phyloP scores from a whole-genome alignment of 768 basidiomycete species.

The Lanmaoa rubissima region DNA sequence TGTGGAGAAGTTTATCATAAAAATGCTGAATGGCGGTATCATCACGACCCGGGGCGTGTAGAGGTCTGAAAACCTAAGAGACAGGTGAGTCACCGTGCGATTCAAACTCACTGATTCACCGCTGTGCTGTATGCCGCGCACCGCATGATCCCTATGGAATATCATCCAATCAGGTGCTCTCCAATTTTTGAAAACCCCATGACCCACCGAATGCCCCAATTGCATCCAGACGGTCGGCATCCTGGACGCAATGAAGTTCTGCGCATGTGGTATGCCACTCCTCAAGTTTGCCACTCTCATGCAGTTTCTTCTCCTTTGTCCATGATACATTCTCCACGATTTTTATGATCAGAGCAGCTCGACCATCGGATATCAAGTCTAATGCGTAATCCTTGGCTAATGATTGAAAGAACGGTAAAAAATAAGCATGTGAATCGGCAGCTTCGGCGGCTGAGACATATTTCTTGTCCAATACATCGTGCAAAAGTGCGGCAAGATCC shows the following conservation, averaged over 20 bases:
- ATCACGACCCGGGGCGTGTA: constrained; percentile 48
- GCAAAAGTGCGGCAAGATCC: constrained; percentile 84
- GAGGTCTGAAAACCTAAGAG: constrained; percentile 30
- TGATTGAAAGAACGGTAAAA: constrained; percentile 61
- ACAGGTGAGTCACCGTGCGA: background rate
- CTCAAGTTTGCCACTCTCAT: constrained; percentile 51
- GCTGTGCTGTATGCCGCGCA: constrained; percentile 63
- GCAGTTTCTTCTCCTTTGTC: constrained; percentile 75
- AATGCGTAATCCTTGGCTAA: constrained; percentile 43
- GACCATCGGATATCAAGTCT: constrained; percentile 59
- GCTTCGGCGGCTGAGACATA: constrained; percentile 60
- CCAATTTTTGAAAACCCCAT: background rate
- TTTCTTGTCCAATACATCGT: constrained; percentile 87
- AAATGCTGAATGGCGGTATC: constrained; percentile 78
- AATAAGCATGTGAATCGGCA: constrained; percentile 61
- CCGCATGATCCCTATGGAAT: constrained; percentile 53
- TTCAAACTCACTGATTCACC: constrained; percentile 44
- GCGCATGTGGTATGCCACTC: constrained; percentile 68
- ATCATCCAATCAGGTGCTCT: background rate
- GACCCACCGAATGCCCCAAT: constrained; percentile 73
- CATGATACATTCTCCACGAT: constrained; percentile 83
- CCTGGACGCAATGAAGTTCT: constrained; percentile 82
- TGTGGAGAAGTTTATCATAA: constrained; percentile 78
- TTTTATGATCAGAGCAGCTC: constrained; percentile 51
- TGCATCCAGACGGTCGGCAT: constrained; percentile 76